phyloP scores from a whole-genome alignment of 495 filamentous ascomycete species.

The Trichoderma parareesei region DNA sequence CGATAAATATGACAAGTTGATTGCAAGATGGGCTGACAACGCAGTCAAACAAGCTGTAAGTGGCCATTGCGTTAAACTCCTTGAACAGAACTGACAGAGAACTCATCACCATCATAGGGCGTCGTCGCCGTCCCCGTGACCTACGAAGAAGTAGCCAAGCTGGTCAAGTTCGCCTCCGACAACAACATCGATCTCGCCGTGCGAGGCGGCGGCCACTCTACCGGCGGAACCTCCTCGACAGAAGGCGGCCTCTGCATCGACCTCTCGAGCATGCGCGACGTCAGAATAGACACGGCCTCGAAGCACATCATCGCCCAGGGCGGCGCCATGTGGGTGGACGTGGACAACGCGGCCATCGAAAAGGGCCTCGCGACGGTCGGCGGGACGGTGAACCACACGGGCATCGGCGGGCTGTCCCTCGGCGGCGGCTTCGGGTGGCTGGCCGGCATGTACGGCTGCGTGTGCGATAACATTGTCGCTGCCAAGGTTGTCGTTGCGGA shows the following conservation, averaged over 20 bases:
- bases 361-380: constrained; percentile 49
- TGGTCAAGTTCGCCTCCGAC: constrained; percentile 34
- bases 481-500: constrained; percentile 44
- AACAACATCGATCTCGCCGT: constrained; percentile 42
- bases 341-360: constrained; percentile 42
- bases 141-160: constrained; percentile 29
- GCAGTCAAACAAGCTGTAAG: neutral
- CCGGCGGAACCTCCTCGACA: constrained; percentile 31
- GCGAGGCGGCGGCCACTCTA: constrained; percentile 47
- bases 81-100: neutral
- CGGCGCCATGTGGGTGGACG: constrained; percentile 47
- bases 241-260: constrained; percentile 49
- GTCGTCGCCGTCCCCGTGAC: neutral
- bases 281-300: constrained; percentile 33
- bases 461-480: constrained; percentile 44
- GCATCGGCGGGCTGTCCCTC: constrained; percentile 50
- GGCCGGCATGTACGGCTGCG: constrained; percentile 39
- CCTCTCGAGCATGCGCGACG: constrained; percentile 41
- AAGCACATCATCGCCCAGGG: constrained; percentile 45
- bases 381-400: constrained; percentile 52
- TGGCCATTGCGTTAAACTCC: neutral
- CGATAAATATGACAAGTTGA: neutral
- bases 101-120: neutral
- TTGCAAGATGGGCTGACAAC: neutral
- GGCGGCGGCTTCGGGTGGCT: constrained; percentile 52